Evolutionary conservation across 2,329 filamentous ascomycete species (phyloP).

Genomic region (Falciphora oryzae): DNA sequence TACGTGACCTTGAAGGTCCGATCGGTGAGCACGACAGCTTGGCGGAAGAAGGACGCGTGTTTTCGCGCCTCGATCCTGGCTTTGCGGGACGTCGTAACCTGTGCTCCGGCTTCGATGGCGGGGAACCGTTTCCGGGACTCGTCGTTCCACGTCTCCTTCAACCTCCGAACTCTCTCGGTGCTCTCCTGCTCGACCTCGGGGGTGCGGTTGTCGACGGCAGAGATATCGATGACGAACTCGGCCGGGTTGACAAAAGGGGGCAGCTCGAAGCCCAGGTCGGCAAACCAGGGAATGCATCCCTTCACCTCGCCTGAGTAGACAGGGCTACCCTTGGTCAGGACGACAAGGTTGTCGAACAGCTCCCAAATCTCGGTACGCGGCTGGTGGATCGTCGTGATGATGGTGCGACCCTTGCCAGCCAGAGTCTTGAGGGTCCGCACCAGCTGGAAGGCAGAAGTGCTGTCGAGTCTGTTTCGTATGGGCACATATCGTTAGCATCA

Average conservation of each 20-base stretch:
- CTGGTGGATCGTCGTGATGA: slow-evolving; percentile 72
- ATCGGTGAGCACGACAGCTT: slow-evolving; percentile 60
- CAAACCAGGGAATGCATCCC: slow-evolving; percentile 60
- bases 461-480: slow-evolving; percentile 45
- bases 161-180: slow-evolving; percentile 49
- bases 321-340: slow-evolving; percentile 61
- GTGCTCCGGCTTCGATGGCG: slow-evolving; percentile 16
- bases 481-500: neutral
- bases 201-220: slow-evolving; percentile 67
- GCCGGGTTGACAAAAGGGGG: slow-evolving; percentile 73
- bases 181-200: slow-evolving; percentile 59
- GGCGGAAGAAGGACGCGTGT: slow-evolving; percentile 54
- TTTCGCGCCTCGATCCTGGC: slow-evolving; percentile 22
- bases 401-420: slow-evolving; percentile 61
- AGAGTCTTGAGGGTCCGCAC: slow-evolving; percentile 64
- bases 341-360: slow-evolving; percentile 65
- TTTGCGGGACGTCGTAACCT: slow-evolving; percentile 13
- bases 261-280: slow-evolving; percentile 50
- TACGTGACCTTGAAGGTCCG: slow-evolving; percentile 67
- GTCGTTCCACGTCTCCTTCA: slow-evolving; percentile 55
- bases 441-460: slow-evolving; percentile 70
- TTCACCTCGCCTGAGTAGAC: slow-evolving; percentile 59
- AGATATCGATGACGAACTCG: slow-evolving; percentile 68
- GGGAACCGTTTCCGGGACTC: slow-evolving; percentile 27
- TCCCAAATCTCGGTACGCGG: slow-evolving; percentile 76